Evolutionary conservation across 2,329 filamentous ascomycete species (phyloP), one percentile per base, ranked within the genome.

Genomic region (Macroventuria anomochaeta): DNA sequence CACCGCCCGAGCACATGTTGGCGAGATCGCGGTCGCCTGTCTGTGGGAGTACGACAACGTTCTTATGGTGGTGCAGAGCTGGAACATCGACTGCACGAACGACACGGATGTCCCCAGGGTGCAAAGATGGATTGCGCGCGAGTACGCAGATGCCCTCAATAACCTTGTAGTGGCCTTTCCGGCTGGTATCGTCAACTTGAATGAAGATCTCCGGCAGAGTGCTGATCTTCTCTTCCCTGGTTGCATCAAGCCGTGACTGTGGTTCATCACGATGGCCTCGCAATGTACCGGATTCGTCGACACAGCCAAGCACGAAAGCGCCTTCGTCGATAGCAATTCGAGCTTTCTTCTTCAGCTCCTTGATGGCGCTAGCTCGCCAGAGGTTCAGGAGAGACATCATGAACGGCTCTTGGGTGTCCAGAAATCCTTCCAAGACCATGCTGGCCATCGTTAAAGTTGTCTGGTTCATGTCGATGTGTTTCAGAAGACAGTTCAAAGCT

Each of bases 1-100:
- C 95, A 0, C 95, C 95, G 2, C 95, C 95, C 3, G 95, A 96
- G 59, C 95, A 92, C 93, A 97, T 97, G 66, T 89, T 92, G 0
- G 93, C 86, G 18, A 99, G 77, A 58, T 96, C 91, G 13, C 89
- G 82, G 67, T 97, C 91, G 0, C 93, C 93, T 0, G 80, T 88
- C 29, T 90, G 85, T 0, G 95, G 91, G 41, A 99, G 88, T 0
- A 97, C 92, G 1, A 97, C 88, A 0, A 96, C 90, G 68, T 97
- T 88, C 51, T 84, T 87, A 3, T 97, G 80, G 65, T 97, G 90
- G 38, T 81, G 84, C 3, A 99, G 78, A n/a, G 79, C 78, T 0
- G 86, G 84, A 1, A 86, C 81, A 62, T 97, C 83, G 3, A 97
- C 87, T 2, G 95, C 95, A 57, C 86, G 83, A 1, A 97, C 93